phyloP scores from a whole-genome alignment of 2,329 filamentous ascomycete species.

The Neospermospora avenae region DNA sequence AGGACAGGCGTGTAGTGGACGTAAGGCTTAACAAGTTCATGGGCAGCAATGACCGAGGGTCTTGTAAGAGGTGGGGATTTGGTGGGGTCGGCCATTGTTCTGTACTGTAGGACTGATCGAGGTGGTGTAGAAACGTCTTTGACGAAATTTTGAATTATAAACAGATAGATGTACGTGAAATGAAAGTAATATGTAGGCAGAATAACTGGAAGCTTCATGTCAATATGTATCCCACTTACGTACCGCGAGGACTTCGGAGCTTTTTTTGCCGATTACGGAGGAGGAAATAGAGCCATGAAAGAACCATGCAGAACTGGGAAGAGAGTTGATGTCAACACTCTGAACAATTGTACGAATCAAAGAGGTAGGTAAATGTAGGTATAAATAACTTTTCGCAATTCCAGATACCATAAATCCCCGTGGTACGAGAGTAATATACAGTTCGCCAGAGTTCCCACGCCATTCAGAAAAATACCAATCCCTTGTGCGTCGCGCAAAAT shows the following conservation, averaged over 20 bases:
- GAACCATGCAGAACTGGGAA: slow-evolving; percentile 7
- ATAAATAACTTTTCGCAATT: slow-evolving; percentile 34
- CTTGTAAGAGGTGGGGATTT: slow-evolving; percentile 66
- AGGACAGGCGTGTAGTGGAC: slow-evolving; percentile 83
- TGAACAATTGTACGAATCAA: not conserved
- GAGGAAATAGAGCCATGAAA: not conserved
- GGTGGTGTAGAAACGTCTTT: not conserved
- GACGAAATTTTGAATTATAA: not conserved
- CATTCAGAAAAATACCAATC: slow-evolving; percentile 24
- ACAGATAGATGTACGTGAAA: not conserved
- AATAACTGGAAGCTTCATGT: slow-evolving; percentile 1
- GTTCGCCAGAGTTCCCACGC: slow-evolving; percentile 32
- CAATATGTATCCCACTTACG: not conserved
- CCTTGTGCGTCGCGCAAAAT: slow-evolving; percentile 6
- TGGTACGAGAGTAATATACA: slow-evolving; percentile 35
- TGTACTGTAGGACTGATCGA: not conserved
- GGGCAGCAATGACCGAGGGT: slow-evolving; percentile 67
- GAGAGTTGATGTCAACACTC: slow-evolving; percentile 8
- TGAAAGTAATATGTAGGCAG: not conserved
- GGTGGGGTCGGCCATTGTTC: slow-evolving; percentile 51
- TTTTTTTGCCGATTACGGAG: slow-evolving; percentile 26
- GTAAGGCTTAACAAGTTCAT: slow-evolving; percentile 67
- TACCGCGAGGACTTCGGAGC: slow-evolving; percentile 8
- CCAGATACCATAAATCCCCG: slow-evolving; percentile 31
- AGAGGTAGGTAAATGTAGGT: slow-evolving; percentile 17